These are phyloP conservation scores for Hanseniaspora thailandica DNA, from an alignment of 805 yeast species.

Conservation along the genomic window DNA sequence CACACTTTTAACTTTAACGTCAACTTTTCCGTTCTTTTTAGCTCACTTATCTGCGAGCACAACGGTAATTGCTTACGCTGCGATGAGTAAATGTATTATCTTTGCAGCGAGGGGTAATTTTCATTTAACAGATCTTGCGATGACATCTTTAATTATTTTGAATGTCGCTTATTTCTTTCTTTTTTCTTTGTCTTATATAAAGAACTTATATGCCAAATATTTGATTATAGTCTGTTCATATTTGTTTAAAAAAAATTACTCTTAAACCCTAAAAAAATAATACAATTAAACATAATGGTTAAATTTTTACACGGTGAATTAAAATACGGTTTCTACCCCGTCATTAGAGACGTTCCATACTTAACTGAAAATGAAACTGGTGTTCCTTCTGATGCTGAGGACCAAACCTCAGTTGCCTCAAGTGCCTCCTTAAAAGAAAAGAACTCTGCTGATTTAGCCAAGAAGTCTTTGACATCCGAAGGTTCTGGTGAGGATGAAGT, in stretches of 20 bases:
- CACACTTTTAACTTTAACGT: neutral
- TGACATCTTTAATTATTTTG: too few species aligned
- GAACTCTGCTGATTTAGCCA: neutral
- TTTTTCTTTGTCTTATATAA: neutral
- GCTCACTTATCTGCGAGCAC: neutral
- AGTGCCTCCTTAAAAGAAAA: slow-evolving; percentile 1
- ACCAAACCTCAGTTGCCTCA: neutral
- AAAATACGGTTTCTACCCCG: slow-evolving; percentile 30
- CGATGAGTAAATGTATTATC: too few species aligned
- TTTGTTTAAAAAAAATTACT: too few species aligned
- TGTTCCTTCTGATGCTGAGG: neutral
- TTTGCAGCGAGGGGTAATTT: too few species aligned
- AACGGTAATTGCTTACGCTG: too few species aligned
- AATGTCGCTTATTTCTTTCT: too few species aligned
- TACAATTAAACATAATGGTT: slow-evolving; percentile 17
- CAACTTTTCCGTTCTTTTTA: too few species aligned
- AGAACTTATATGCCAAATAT: neutral
- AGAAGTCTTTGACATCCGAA: neutral
- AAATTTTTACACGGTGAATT: slow-evolving; percentile 23
- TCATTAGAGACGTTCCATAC: slow-evolving; percentile 25
- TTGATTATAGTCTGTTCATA: neutral
- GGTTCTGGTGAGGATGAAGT: neutral
- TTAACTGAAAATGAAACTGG: slow-evolving; percentile 15
- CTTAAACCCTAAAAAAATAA: neutral
- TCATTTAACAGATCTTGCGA: too few species aligned